Evolutionary conservation across 352 stramenopile genomes (phyloP), one percentile per base, ranked within the genome.

Genomic region (Globisporangium acanthophoron): DNA sequence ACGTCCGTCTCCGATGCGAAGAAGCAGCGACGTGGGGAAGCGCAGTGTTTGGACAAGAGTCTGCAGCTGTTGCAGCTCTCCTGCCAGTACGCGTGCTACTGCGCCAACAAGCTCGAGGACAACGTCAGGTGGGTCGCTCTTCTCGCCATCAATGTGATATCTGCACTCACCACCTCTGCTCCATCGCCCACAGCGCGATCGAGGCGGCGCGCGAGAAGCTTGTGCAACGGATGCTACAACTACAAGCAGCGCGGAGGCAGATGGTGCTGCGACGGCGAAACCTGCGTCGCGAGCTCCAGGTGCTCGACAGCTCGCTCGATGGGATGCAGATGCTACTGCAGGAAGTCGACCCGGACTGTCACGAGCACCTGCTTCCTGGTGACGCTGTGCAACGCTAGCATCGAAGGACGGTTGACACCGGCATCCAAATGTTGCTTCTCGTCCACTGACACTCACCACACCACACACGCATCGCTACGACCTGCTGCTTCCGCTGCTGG

Each of bases 61-160:
- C 54, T 82, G 7, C 43, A 65, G 40, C 33, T 90, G 12, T 65
- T 89, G 1, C 80, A 90, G 52, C 54, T 90, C 29, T 74, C 80
- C 2, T 88, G 78, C 18, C 80, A 90, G 54, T 90, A 90, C 52
- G 64, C 74, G n/a, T 55, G 59, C 16, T 67, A 83, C 46, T 87
- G 73, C 33, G 56, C 70, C 5, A 48, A 64, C 2, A 43, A 62
- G 9, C 64, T 90, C 7, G 58, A 84, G 12, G 55, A 56, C 27
- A 55, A 74, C 57, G 59, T 50, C 3, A 72, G 61, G 80, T 87
- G 31, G 20, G 24, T 39, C 16, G 21, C 18, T 27, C 31, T 6
- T 4, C 12, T 18, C 8, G 37, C 16, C 13, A 18, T 43, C 37
- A 3, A 18, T 43, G 37, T 3, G 37, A 18, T n/a, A 2, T 3